These are phyloP conservation scores for Ehretia macrophylla DNA, from an alignment of 257 asterid genomes.

Conservation along the genomic window DNA sequence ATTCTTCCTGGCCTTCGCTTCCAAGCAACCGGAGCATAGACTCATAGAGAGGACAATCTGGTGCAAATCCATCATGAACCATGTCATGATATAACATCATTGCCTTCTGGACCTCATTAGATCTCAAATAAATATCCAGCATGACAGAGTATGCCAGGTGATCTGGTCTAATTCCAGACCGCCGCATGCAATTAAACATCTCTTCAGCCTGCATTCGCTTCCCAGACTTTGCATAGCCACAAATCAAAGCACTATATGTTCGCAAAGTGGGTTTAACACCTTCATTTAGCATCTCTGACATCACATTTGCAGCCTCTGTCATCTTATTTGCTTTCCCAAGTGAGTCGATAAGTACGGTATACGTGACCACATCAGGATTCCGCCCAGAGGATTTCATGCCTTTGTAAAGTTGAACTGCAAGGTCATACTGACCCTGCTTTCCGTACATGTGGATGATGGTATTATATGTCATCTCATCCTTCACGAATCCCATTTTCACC, in stretches of 20 bases:
- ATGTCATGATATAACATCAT: conserved; percentile 60
- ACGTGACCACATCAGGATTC: conserved; percentile 87
- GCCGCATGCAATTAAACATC: conserved; percentile 65
- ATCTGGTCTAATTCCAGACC: conserved; percentile 86
- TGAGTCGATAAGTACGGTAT: conserved; percentile 84
- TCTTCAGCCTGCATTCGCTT: conserved; percentile 68
- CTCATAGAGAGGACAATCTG: conserved; percentile 59
- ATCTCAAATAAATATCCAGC: conserved; percentile 75
- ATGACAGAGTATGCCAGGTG: conserved; percentile 77
- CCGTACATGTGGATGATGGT: conserved; percentile 83
- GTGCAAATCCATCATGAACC: conserved; percentile 64
- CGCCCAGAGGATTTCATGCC: conserved; percentile 73
- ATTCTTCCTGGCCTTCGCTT: conserved; percentile 44
- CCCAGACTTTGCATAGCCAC: conserved; percentile 91
- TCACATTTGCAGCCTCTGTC: conserved; percentile 74
- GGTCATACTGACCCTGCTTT: conserved; percentile 65
- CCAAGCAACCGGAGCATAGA: conserved; percentile 49
- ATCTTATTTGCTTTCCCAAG: conserved; percentile 82
- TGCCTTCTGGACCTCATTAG: conserved; percentile 55
- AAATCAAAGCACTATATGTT: conserved; percentile 89
- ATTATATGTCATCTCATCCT: conserved; percentile 94
- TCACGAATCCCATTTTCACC: conserved; percentile 72
- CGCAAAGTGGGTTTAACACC: conserved; percentile 73
- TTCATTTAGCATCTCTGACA: conserved; percentile 84
- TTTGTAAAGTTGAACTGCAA: conserved; percentile 61